Evolutionary conservation across 179 eudicot genomes (phyloP), one percentile per base, ranked within the genome.

Genomic region (Corrigiola litoralis): DNA sequence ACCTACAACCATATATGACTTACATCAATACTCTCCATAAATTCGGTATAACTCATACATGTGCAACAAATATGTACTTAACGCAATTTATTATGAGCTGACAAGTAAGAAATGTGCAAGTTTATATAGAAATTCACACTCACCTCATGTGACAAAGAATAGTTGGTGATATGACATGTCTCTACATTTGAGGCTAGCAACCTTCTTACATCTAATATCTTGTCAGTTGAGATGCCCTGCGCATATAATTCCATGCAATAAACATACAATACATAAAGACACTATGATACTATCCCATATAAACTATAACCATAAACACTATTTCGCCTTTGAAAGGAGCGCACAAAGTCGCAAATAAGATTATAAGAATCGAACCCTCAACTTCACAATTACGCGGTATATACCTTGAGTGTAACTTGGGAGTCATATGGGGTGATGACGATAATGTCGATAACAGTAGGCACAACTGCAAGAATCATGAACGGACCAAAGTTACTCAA

Each of bases 171-270:
- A 70, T 94, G 97, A 64, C 99, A 94, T 24, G 97, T 94, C 61
- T 90, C 94, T 1, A 85, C 88, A 79, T 88, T 83, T 29, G 78
- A 84, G 21, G 88, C 91, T 51, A 94, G 68, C 18, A 94, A 74
- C 73, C 81, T 90, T 73, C 82, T 84, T 65, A 94, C 91, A 81
- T 94, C 97, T 12, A 94, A 76, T 53, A 90, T 77, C 79, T 81
- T 94, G 57, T 90, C 99, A 37, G 97, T 94, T 0, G 99, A 90
- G 50, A 94, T 94, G 10, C 96, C 99, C 99, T 94, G 72, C 66
- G 79, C 36, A 31, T 33, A 33, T n/a, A 27, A 24, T 63, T 23
- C 42, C 16, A 37, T 9, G 6, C 28, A 53, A 7, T 6, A 27
- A 0, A 20, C n/a, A 2, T n/a, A 17, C 23, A 48, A 9, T 13